A percentile compares a stretch with the other conserved stretches of the same genome.
These are phyloP conservation scores for Fusarium tupiense DNA, from an alignment of 2,329 filamentous ascomycete species.

Conservation along the genomic window DNA sequence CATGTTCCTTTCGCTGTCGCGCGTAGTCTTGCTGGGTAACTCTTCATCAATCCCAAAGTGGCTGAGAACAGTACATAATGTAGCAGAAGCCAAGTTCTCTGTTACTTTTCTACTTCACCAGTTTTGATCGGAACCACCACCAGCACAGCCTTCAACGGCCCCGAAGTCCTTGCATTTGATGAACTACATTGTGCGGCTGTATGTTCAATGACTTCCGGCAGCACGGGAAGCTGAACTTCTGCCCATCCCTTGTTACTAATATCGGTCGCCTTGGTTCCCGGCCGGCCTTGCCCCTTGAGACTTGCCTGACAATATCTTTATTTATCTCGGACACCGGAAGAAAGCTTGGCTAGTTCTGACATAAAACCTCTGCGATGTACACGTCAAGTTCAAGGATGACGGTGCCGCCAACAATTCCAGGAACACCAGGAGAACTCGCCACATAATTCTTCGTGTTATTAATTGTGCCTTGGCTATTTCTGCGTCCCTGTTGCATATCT, in stretches of 20 bases:
- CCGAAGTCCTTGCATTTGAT: background rate
- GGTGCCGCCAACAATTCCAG: fast-evolving
- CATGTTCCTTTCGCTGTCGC: background rate
- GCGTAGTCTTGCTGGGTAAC: background rate
- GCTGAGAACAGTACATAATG: fast-evolving
- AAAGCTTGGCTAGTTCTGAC: background rate
- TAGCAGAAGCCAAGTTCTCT: background rate
- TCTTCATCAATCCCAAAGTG: background rate
- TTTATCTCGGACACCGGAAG: fast-evolving
- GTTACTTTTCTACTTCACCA: background rate
- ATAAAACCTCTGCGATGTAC: background rate
- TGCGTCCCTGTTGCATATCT: fast-evolving
- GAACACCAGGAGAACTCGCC: fast-evolving
- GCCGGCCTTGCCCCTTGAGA: fast-evolving
- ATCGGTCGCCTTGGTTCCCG: background rate
- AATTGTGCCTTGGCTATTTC: fast-evolving
- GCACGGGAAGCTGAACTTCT: background rate
- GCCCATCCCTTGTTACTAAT: background rate
- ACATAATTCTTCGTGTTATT: fast-evolving
- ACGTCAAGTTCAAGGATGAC: background rate
- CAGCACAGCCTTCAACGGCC: no score
- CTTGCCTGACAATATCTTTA: no score
- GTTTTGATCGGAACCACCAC: fast-evolving
- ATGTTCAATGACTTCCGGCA: background rate
- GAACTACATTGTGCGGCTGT: no score